phyloP scores from a whole-genome alignment of 1,139 yeast species.

The Kodamaea anthophila region DNA sequence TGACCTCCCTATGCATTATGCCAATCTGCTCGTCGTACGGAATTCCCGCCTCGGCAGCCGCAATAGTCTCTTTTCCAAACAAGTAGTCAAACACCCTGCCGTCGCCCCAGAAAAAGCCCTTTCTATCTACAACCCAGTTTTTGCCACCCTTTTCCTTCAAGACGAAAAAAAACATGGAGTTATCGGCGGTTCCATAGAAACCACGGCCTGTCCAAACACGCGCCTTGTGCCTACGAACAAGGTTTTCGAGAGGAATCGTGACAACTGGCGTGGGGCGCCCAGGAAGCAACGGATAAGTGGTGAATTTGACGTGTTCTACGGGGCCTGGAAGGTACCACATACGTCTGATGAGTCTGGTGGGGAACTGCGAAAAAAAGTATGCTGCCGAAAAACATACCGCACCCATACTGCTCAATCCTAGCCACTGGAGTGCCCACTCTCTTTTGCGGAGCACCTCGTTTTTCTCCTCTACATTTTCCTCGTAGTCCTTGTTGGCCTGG shows the following conservation, averaged over 20 bases:
- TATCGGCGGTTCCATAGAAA: conserved; percentile 77
- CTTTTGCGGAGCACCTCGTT: conserved; percentile 27
- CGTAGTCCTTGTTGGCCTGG: conserved; percentile 52
- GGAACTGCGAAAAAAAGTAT: conserved; percentile 44
- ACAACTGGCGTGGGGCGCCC: conserved; percentile 72
- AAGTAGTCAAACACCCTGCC: conserved; percentile 77
- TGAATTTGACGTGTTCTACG: conserved; percentile 52
- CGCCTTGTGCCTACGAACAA: conserved; percentile 54
- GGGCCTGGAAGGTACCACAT: conserved; percentile 69
- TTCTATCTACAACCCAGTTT: conserved; percentile 78
- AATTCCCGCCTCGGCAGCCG: conserved; percentile 70
- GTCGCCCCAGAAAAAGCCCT: conserved; percentile 84
- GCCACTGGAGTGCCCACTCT: conserved; percentile 31
- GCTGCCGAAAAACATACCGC: conserved; percentile 37
- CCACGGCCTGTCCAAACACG: conserved; percentile 84
- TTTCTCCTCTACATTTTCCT: conserved; percentile 48
- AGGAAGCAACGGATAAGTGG: conserved; percentile 71
- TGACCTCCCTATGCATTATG: conserved; percentile 33
- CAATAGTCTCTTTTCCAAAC: conserved; percentile 71
- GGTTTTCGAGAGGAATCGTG: conserved; percentile 53
- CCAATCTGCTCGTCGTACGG: conserved; percentile 57
- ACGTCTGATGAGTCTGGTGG: conserved; percentile 65
- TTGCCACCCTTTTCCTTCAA: conserved; percentile 49
- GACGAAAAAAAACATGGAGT: conserved; percentile 66
- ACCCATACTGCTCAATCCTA: conserved; percentile 31